These are phyloP conservation scores for Ramularia collo-cygni DNA, from an alignment of 2,329 filamentous ascomycete genomes.

Conservation along the genomic window DNA sequence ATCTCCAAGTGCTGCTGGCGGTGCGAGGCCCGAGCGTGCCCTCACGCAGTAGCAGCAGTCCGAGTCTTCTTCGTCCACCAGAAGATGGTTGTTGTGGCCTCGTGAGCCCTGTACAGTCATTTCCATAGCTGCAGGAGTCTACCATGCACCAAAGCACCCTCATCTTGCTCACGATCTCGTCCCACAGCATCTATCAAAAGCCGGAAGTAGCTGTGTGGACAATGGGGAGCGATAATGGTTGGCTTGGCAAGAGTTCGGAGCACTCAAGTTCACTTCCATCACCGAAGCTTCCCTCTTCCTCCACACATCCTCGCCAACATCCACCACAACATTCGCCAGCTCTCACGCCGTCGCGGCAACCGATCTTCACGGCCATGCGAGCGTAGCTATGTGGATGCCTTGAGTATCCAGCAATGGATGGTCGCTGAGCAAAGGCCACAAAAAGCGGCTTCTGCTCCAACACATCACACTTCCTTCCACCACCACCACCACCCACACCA, in stretches of 20 bases:
- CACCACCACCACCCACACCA: not conserved
- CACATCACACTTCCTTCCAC: constrained; percentile 2
- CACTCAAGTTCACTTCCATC: constrained; percentile 1
- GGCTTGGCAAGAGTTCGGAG: not conserved
- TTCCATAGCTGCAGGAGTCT: not conserved
- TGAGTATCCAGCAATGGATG: not conserved
- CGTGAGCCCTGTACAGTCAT: not conserved
- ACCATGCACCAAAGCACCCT: not conserved
- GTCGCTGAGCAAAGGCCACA: not conserved
- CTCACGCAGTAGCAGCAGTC: not conserved
- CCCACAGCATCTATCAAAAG: not conserved
- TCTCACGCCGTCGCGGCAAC: not conserved
- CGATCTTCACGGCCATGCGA: not conserved
- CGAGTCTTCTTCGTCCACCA: not conserved
- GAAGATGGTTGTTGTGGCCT: not conserved
- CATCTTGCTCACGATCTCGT: not conserved
- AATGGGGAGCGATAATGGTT: not conserved
- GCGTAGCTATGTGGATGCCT: not conserved
- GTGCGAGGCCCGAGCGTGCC: not conserved
- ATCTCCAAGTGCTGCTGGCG: not conserved
- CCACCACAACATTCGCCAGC: constrained; percentile 1
- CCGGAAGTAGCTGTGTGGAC: not conserved
- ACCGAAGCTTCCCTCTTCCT: not conserved
- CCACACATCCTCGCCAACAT: not conserved
- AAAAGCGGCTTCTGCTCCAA: not conserved